Evolutionary conservation across 805 yeast species (phyloP).

Genomic region (Metschnikowia santaceciliae): DNA sequence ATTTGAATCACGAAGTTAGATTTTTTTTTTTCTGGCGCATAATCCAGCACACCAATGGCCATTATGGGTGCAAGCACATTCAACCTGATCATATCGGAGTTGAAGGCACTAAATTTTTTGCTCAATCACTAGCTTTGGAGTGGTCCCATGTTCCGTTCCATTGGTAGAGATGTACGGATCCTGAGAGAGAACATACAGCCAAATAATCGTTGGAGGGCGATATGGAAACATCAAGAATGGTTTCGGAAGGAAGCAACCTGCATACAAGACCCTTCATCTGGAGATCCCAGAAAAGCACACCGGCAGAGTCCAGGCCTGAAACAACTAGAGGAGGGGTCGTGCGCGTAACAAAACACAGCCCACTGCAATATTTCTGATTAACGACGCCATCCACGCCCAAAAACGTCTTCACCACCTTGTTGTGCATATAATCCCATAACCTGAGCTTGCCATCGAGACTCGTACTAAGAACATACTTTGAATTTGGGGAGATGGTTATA

Average conservation of each 20-base stretch:
- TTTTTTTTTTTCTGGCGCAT: slow-evolving; percentile 68
- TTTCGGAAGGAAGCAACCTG: slow-evolving; percentile 20
- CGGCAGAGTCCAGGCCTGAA: slow-evolving; percentile 59
- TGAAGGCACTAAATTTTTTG: slow-evolving; percentile 34
- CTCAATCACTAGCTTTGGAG: too few relatives aligned
- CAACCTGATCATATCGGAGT: slow-evolving; percentile 78
- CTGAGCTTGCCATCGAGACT: slow-evolving; percentile 76
- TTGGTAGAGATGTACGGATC: slow-evolving; percentile 13
- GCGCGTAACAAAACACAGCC: slow-evolving; percentile 46
- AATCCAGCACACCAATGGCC: slow-evolving; percentile 93
- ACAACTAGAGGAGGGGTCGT: slow-evolving; percentile 40
- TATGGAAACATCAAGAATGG: slow-evolving; percentile 42
- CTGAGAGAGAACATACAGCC: slow-evolving; percentile 23
- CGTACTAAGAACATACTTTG: slow-evolving; percentile 70
- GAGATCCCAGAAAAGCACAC: slow-evolving; percentile 61
- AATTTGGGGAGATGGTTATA: slow-evolving; percentile 75
- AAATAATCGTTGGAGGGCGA: slow-evolving; percentile 35
- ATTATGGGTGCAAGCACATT: slow-evolving; percentile 82
- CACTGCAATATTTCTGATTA: slow-evolving; percentile 52
- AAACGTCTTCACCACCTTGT: slow-evolving; percentile 75
- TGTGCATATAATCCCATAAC: slow-evolving; percentile 83
- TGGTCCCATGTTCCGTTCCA: slow-evolving; percentile 1
- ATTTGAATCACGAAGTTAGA: slow-evolving; percentile 71
- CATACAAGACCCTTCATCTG: slow-evolving; percentile 51
- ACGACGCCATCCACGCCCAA: slow-evolving; percentile 28